Percentiles rank a stretch among this genome's conserved stretches.
Evolutionary conservation across 179 eudicot species (phyloP).

Genomic region (Spergularia azorica): DNA sequence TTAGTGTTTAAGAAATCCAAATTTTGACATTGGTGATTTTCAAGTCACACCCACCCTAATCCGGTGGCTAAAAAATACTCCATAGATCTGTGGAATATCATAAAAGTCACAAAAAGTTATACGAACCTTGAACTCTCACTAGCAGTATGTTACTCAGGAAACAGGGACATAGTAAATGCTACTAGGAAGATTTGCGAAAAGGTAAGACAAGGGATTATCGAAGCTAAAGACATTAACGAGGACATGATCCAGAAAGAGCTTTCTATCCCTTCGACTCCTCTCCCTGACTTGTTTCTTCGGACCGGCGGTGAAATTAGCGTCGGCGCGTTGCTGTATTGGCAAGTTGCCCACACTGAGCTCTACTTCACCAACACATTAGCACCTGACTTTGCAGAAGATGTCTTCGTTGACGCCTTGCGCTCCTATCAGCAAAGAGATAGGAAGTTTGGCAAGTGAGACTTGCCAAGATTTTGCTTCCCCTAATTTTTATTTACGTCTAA

Average conservation of each 20-base stretch:
- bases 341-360: slow-evolving; percentile 17
- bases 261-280: background rate
- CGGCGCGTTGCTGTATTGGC: slow-evolving; percentile 10
- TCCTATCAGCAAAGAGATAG: slow-evolving; percentile 23
- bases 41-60: too few species aligned
- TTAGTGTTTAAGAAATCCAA: too few species aligned
- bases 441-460: slow-evolving; percentile 17
- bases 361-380: slow-evolving; percentile 10
- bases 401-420: slow-evolving; percentile 23
- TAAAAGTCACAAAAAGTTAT: background rate
- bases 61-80: too few species aligned
- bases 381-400: slow-evolving; percentile 22
- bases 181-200: slow-evolving; percentile 20
- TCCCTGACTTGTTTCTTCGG: slow-evolving; percentile 15
- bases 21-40: too few species aligned
- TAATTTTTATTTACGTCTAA: too few species aligned
- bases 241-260: slow-evolving; percentile 6
- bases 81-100: too few species aligned
- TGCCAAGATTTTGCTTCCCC: background rate
- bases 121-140: background rate
- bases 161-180: slow-evolving; percentile 17
- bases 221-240: background rate
- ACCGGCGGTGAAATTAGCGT: slow-evolving; percentile 19
- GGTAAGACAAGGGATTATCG: slow-evolving; percentile 5
- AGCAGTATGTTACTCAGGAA: slow-evolving; percentile 16